Conservation (phyloP, 2,329 filamentous ascomycete species). For the Aspergillus sp. region DNA sequence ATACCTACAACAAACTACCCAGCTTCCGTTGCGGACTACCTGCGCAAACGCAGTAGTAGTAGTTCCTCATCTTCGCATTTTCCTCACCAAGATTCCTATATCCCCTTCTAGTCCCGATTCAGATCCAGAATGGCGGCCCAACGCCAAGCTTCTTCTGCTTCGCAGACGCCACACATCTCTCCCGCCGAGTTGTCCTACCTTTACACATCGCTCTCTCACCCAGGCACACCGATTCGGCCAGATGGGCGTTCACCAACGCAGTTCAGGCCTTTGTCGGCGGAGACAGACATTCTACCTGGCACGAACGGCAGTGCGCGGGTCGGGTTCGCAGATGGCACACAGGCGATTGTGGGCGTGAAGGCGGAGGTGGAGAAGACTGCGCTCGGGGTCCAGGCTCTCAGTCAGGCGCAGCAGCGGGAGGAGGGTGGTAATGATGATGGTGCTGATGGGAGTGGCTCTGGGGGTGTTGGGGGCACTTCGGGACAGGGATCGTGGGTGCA, state of each 20-base stretch:
- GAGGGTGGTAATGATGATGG: constrained; percentile 19
- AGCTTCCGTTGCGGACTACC: background rate
- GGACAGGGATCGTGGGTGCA: constrained; percentile 76
- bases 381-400: constrained; percentile 35
- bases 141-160: constrained; percentile 57
- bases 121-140: constrained; percentile 57
- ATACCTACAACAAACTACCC: background rate
- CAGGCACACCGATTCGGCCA: constrained; percentile 72
- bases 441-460: constrained; percentile 24
- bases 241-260: constrained; percentile 80
- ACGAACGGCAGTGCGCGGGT: constrained; percentile 92
- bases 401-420: constrained; percentile 36
- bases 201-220: constrained; percentile 80
- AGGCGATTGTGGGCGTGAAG: constrained; percentile 94
- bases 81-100: no score
- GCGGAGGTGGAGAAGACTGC: constrained; percentile 81
- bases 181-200: constrained; percentile 96
- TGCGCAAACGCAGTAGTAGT: no score
- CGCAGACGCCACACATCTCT: constrained; percentile 67
- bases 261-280: constrained; percentile 86
- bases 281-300: constrained; percentile 83
- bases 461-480: constrained; percentile 19
- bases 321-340: constrained; percentile 91
- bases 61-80: no score
- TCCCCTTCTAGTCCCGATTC: background rate